Base-by-base conservation (phyloP, 176 grass and related monocot genomes). In the Musa beccarii region DNA sequence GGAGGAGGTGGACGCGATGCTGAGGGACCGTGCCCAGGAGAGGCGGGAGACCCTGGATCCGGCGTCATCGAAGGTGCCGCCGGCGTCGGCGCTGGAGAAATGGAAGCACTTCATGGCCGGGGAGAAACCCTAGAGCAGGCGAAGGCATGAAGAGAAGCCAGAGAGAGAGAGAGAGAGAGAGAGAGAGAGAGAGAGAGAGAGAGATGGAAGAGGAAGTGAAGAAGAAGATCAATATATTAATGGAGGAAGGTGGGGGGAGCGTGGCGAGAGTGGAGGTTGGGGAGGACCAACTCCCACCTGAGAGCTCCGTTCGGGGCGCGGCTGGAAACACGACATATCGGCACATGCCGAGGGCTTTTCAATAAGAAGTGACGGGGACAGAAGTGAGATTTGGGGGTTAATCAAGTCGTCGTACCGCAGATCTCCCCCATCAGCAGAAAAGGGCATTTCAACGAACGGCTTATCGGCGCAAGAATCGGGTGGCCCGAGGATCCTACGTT, bases 41-140 rank as follows among this genome's bases (percentile, higher is more conserved):
- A 77, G 11, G 12, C 75, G 75, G 49, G 75, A 77, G n/a, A 50
- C 59, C 49, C 34, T 77, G 59, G 75, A 52, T 52, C 49, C 75
- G 20, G 23, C 72, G 24, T 54, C 21, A 53, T 56, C 54, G 49
- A 51, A 24, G 8, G 7, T 49, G 20, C 43, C 49, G 11, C 21
- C 61, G 61, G 49, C 49, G 8, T 50, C 75, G 7, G 11, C 75
- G 2, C 29, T 59, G n/a, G 59, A 20, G 11, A 24, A 77, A 24
- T 66, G 75, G 62, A 77, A 77, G 75, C 75, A 77, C 75, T 77
- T 77, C 75, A 77, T 77, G 29, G 75, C 29, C 15, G 14, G 29
- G 16, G 66, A 9, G 66, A 43, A 68, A 66, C 24, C 66, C 26
- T 68, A 68, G 26, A 68, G 5, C 66, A 16, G 15, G 66, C 12